A percentile compares a stretch with the other conserved stretches of the same genome.
Conservation (phyloP, 306 rosid species). For the Vicia faba region DNA sequence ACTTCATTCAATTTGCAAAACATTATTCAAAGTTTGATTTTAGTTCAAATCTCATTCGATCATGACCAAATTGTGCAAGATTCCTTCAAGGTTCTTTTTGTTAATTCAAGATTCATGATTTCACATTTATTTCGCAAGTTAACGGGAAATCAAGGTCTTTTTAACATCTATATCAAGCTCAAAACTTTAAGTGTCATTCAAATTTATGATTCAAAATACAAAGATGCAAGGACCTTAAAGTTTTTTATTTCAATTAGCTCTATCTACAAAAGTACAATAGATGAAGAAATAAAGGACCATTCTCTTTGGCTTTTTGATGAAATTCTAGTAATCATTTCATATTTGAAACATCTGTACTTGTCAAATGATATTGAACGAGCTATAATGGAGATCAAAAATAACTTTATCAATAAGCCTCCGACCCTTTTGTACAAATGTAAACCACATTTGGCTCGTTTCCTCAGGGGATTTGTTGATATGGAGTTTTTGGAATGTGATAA, state of each 20-base stretch:
- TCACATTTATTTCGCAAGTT: too few species aligned
- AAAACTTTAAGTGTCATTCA: too few species aligned
- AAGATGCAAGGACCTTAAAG: constrained; percentile 66
- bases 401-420: constrained; percentile 64
- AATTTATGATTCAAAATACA: too few species aligned
- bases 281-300: constrained; percentile 54
- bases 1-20: too few species aligned
- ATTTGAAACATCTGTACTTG: constrained; percentile 55
- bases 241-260: constrained; percentile 55
- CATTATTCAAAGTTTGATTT: too few species aligned
- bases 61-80: too few species aligned
- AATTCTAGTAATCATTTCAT: constrained; percentile 64
- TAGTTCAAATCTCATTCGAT: too few species aligned
- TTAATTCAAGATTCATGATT: too few species aligned
- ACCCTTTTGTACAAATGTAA: constrained; percentile 65
- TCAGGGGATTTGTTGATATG: constrained; percentile 67
- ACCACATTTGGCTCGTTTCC: constrained; percentile 73
- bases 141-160: too few species aligned
- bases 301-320: constrained; percentile 66
- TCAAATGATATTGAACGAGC: constrained; percentile 64
- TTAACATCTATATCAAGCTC: too few species aligned
- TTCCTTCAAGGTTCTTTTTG: too few species aligned
- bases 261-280: constrained; percentile 54
- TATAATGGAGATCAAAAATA: constrained; percentile 60
- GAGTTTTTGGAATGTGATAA: constrained; percentile 57